Conservation (phyloP, 2,329 filamentous ascomycete genomes). For the Colletotrichum neosansevieriae region DNA sequence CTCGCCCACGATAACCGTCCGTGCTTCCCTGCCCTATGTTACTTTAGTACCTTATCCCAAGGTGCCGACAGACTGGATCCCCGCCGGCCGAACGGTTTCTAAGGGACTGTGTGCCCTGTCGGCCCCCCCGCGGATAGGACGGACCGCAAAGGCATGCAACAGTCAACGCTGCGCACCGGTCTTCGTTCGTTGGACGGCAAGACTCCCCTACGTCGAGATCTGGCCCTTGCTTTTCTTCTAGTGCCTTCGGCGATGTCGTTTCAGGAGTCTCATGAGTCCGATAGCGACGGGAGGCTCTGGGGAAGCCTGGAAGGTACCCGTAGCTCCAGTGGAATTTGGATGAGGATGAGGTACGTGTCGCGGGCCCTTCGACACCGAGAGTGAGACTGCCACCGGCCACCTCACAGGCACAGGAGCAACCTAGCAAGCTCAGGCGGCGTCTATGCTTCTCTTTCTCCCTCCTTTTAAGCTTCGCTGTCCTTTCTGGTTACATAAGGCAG, state of each 20-base stretch:
- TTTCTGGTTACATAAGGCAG: not conserved
- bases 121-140: conserved; percentile 2
- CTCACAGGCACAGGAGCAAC: too few relatives aligned
- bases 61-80: too few relatives aligned
- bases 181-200: conserved; percentile 13
- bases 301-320: too few relatives aligned
- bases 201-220: conserved; percentile 11
- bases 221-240: not conserved
- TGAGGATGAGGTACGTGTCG: too few relatives aligned
- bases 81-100: conserved; percentile 24
- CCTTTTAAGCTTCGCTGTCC: not conserved
- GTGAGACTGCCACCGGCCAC: too few relatives aligned
- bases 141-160: too few relatives aligned
- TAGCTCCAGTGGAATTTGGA: too few relatives aligned
- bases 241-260: not conserved
- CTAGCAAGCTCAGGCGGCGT: too few relatives aligned
- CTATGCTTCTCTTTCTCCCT: not conserved
- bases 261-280: conserved; percentile 8
- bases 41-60: too few relatives aligned
- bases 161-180: not conserved
- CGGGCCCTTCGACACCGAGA: too few relatives aligned
- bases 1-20: not conserved
- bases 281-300: not conserved
- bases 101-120: not conserved
- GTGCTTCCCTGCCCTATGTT: too few relatives aligned